Percentiles rank a stretch among this genome's conserved stretches.
Conservation (phyloP, 2,329 filamentous ascomycete genomes). For the Botrytis fabae region DNA sequence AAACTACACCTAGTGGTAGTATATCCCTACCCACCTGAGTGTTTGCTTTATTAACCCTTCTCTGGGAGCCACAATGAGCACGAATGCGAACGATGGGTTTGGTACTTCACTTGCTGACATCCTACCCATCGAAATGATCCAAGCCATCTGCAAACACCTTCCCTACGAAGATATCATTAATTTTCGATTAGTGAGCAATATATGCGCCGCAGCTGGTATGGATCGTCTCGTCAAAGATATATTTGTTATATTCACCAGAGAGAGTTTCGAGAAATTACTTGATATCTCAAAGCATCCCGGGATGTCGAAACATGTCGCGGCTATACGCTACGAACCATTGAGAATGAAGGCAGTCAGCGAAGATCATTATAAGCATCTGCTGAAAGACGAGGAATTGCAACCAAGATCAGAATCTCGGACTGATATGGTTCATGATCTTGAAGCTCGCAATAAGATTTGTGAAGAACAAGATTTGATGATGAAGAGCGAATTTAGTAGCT, state of each 20-base stretch:
- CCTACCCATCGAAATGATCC: not conserved
- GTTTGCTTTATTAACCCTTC: not conserved
- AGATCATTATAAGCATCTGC: not conserved
- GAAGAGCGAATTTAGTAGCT: not conserved
- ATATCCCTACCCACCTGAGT: not conserved
- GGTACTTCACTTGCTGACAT: not conserved
- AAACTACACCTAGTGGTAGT: not conserved
- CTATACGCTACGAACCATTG: not conserved
- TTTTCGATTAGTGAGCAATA: not conserved
- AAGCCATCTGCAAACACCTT: not conserved
- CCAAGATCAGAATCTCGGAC: not conserved
- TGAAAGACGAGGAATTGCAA: not conserved
- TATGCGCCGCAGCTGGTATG: not conserved
- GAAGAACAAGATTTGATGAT: not conserved
- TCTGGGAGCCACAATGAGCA: not conserved
- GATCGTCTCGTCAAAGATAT: not conserved
- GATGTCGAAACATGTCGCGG: not conserved
- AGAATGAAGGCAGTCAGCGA: not conserved
- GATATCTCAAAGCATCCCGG: not conserved
- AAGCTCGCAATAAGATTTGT: not conserved
- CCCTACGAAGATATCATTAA: rapidly evolving
- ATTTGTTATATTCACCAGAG: not conserved
- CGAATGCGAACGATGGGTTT: not conserved
- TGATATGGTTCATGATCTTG: not conserved
- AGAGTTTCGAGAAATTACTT: not conserved